These are phyloP conservation scores for Triticum dicoccoides DNA, from an alignment of 176 grass and related monocot species.

Conservation along the genomic window DNA sequence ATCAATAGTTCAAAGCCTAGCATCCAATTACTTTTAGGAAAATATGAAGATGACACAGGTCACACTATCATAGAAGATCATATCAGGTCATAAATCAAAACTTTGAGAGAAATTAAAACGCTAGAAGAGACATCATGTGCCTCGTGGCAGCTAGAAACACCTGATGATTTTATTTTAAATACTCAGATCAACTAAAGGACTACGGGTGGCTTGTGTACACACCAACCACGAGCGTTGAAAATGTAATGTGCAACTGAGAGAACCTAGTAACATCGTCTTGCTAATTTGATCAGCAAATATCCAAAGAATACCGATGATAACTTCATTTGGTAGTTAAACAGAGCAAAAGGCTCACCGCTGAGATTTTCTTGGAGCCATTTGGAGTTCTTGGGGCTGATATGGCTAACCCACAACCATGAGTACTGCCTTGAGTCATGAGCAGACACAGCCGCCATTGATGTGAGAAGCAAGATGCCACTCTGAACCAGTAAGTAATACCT, in stretches of 20 bases:
- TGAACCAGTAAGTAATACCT: background rate
- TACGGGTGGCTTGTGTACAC: background rate
- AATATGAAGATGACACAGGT: background rate
- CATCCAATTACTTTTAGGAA: background rate
- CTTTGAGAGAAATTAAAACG: background rate
- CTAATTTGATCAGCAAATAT: background rate
- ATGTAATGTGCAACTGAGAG: background rate
- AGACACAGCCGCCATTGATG: slow-evolving; percentile 47
- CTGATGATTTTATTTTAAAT: background rate
- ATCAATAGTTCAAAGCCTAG: background rate
- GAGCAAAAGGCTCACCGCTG: slow-evolving; percentile 46
- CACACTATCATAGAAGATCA: background rate
- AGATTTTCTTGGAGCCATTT: slow-evolving; percentile 96
- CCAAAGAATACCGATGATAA: background rate
- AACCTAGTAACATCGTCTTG: background rate
- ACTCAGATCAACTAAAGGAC: background rate
- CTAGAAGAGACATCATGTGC: background rate
- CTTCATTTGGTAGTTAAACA: slow-evolving; percentile 5
- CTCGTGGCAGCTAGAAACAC: background rate
- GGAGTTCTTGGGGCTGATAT: slow-evolving; percentile 91
- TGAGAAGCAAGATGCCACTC: slow-evolving; percentile 2
- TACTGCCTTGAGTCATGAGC: slow-evolving; percentile 55
- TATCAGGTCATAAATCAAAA: background rate
- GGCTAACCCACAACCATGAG: slow-evolving; percentile 80
- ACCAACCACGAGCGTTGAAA: slow-evolving; percentile 12